Evolutionary conservation across 257 asterid species (phyloP).

Genomic region (Solanum pinnatisectum): DNA sequence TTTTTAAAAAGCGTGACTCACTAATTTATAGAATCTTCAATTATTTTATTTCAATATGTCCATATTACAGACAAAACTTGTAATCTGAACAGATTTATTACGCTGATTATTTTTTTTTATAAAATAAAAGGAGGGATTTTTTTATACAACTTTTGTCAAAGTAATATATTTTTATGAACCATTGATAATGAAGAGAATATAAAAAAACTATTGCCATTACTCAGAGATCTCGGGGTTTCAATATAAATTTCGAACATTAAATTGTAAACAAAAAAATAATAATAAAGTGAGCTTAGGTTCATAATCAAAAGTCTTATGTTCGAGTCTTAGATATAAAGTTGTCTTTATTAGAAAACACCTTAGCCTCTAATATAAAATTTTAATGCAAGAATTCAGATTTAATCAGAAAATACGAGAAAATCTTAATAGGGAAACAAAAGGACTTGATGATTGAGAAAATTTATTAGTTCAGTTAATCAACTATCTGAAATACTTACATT

Average conservation of each 20-base stretch:
- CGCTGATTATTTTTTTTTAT: not conserved
- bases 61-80: not conserved
- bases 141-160: not conserved
- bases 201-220: not conserved
- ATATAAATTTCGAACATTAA: too few species aligned
- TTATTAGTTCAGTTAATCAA: not conserved
- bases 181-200: not conserved
- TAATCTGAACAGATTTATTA: not conserved
- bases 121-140: not conserved
- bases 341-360: too few species aligned
- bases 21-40: not conserved
- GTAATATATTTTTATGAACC: not conserved
- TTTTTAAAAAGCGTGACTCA: not conserved
- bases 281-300: too few species aligned
- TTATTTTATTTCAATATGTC: not conserved
- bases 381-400: not conserved
- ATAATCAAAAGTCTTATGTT: too few species aligned
- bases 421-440: not conserved
- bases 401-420: not conserved
- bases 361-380: not conserved
- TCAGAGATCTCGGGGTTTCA: too few species aligned
- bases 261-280: too few species aligned
- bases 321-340: too few species aligned
- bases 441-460: not conserved
- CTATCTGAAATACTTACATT: not conserved